Evolutionary conservation across 805 yeast species (phyloP).

Genomic region (Clavispora santaluciae): DNA sequence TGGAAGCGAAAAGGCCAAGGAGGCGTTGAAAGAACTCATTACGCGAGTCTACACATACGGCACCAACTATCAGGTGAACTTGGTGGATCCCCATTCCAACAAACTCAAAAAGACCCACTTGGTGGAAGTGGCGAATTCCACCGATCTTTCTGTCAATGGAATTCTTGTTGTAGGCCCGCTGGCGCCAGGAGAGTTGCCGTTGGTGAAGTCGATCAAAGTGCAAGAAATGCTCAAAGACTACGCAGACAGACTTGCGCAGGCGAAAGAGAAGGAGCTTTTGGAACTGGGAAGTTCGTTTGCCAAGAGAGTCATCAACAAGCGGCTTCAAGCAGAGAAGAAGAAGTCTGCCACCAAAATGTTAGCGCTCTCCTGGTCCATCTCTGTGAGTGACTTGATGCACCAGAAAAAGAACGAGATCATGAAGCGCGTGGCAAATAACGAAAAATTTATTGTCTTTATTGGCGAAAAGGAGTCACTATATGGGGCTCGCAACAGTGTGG

Average conservation of each 20-base stretch:
- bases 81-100: constrained; percentile 21
- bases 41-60: constrained; percentile 15
- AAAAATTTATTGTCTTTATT: constrained; percentile 25
- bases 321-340: constrained; percentile 31
- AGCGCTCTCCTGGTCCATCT: constrained; percentile 53
- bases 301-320: constrained; percentile 20
- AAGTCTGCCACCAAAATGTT: constrained; percentile 42
- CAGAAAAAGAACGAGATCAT: constrained; percentile 52
- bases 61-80: constrained; percentile 22
- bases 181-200: constrained; percentile 19
- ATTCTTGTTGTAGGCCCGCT: constrained; percentile 17
- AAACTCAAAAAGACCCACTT: constrained; percentile 20
- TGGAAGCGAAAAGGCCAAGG: constrained; percentile 25
- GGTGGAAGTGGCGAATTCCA: constrained; percentile 27
- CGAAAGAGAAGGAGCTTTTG: constrained; percentile 27
- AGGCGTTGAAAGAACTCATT: constrained; percentile 24
- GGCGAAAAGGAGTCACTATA: constrained; percentile 18
- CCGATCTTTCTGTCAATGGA: constrained; percentile 25
- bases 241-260: constrained; percentile 27
- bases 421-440: constrained; percentile 42
- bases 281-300: constrained; percentile 32
- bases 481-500: constrained; percentile 11
- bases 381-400: constrained; percentile 45
- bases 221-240: constrained; percentile 31
- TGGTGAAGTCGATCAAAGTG: constrained; percentile 23